A percentile compares a stretch with the other conserved stretches of the same genome.
Conservation (phyloP, 2,329 filamentous ascomycete genomes). For the Penicillium capsulatum region DNA sequence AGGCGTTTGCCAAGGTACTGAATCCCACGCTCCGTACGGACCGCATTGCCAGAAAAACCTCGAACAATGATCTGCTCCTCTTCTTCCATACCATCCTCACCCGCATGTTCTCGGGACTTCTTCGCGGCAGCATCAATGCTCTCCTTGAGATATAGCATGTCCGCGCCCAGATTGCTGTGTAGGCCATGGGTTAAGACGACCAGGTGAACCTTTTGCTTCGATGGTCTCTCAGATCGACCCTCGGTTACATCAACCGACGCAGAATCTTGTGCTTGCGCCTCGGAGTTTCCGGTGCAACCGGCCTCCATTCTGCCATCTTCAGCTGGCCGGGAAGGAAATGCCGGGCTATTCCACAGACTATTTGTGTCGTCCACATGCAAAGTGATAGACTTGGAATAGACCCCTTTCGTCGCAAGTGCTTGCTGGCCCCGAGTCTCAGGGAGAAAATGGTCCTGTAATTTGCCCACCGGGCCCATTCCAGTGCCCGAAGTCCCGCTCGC, state of each 20-base stretch:
- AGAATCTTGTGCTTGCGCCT: neutral
- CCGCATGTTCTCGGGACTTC: slow-evolving; percentile 64
- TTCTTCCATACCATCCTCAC: slow-evolving; percentile 44
- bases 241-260: neutral
- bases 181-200: slow-evolving; percentile 91
- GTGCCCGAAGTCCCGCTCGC: slow-evolving; percentile 50
- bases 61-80: slow-evolving; percentile 79
- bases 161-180: slow-evolving; percentile 90
- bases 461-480: slow-evolving; percentile 58
- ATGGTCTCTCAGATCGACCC: slow-evolving; percentile 19
- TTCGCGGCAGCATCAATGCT: slow-evolving; percentile 82
- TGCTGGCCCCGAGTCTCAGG: slow-evolving; percentile 53
- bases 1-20: slow-evolving; percentile 95
- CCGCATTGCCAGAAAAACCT: slow-evolving; percentile 84
- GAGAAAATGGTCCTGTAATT: slow-evolving; percentile 71
- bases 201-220: slow-evolving; percentile 66
- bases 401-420: slow-evolving; percentile 63
- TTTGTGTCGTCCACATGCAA: slow-evolving; percentile 83
- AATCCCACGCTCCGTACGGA: slow-evolving; percentile 88
- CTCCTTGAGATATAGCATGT: slow-evolving; percentile 97
- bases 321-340: slow-evolving; percentile 56
- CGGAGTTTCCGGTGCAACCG: neutral
- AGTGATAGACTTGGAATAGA: slow-evolving; percentile 77
- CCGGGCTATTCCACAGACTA: slow-evolving; percentile 87
- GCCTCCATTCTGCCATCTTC: slow-evolving; percentile 27